Base-by-base conservation (phyloP, 805 yeast species). In the Suhomyces sp. region DNA sequence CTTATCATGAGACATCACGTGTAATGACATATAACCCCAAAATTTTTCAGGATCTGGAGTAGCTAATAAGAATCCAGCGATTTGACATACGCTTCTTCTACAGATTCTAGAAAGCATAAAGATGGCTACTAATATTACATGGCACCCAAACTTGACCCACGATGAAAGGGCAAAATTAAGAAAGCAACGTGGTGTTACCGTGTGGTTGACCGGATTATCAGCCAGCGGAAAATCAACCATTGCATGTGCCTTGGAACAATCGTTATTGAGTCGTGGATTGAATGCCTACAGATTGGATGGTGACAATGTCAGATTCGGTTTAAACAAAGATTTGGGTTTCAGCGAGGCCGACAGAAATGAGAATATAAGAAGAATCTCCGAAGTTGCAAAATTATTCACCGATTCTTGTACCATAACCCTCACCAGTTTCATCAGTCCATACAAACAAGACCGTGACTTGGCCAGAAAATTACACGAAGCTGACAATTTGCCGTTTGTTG, bases 161-260 rank as follows among this genome's bases (percentile, higher is more conserved):
- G 85, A 78, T 19, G 97, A 93, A 74, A 88, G 98, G 65, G 73
- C 82, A 47, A 72, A 68, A 27, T 73, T 88, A 52, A 83, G 89
- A 56, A 84, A 85, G 54, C 97, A 92, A 74, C 78, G 80, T 48
- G 98, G 98, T 47, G 86, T 88, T 53, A 93, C 98, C 22, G 78
- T 93, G 45, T 93, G 98, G 98, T 79, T 93, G 62, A 93, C 98
- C 12, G 98, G 98, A 5, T 79, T 93, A 57, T 88, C 96, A 59
- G 98, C 97, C 8, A 87, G 96, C 48, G 98, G 98, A 54, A 93
- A 93, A 71, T 84, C 91, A 63, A 93, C 97, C 47, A 87, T 93
- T 65, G 97, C 97, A 0, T 89, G 96, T 69, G 97, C 96, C 7
- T 78, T 93, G 50, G 98, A 93, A 72, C 94, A 89, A 73, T 76